Evolutionary conservation across 208 protist species (phyloP).

Genomic region (Sergeia podlipaevii): DNA sequence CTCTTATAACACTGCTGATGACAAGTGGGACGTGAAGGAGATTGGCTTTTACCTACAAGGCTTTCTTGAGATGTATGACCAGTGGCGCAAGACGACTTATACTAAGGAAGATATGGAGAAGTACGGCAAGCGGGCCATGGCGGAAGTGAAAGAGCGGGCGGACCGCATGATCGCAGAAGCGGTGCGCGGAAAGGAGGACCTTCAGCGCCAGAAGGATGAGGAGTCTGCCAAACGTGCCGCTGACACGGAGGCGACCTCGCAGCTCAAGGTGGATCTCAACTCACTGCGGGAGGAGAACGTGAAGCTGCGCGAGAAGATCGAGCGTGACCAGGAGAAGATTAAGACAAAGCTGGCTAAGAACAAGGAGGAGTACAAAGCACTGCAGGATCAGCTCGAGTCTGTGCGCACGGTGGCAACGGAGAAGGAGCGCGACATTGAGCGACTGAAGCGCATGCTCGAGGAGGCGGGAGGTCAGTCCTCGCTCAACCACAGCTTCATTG

Average conservation of each 20-base stretch:
- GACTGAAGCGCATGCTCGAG: slow-evolving; percentile 78
- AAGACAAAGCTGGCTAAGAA: slow-evolving; percentile 80
- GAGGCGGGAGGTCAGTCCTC: slow-evolving; percentile 25
- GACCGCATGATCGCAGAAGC: slow-evolving; percentile 74
- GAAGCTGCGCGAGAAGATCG: slow-evolving; percentile 88
- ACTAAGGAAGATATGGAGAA: slow-evolving; percentile 88
- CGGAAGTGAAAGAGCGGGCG: slow-evolving; percentile 60
- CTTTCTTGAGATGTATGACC: slow-evolving; percentile 71
- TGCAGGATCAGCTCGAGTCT: slow-evolving; percentile 74
- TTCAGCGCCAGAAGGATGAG: slow-evolving; percentile 64
- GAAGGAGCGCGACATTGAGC: slow-evolving; percentile 74
- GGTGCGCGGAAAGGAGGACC: slow-evolving; percentile 52
- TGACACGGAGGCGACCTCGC: slow-evolving; percentile 63
- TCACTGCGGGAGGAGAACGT: slow-evolving; percentile 76
- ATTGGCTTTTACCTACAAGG: slow-evolving; percentile 73
- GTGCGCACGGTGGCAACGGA: slow-evolving; percentile 41
- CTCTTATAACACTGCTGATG: slow-evolving; percentile 52
- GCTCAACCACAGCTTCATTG: neutral
- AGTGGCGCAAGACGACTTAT: slow-evolving; percentile 73
- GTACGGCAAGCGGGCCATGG: slow-evolving; percentile 59
- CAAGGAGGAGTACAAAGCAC: slow-evolving; percentile 72
- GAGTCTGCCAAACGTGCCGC: slow-evolving; percentile 56
- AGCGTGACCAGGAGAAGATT: slow-evolving; percentile 89
- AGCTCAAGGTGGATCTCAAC: slow-evolving; percentile 78
- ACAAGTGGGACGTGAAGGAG: slow-evolving; percentile 87